Evolutionary conservation across 2,329 filamentous ascomycete genomes (phyloP).

Genomic region (Incumbomyces delicatus): DNA sequence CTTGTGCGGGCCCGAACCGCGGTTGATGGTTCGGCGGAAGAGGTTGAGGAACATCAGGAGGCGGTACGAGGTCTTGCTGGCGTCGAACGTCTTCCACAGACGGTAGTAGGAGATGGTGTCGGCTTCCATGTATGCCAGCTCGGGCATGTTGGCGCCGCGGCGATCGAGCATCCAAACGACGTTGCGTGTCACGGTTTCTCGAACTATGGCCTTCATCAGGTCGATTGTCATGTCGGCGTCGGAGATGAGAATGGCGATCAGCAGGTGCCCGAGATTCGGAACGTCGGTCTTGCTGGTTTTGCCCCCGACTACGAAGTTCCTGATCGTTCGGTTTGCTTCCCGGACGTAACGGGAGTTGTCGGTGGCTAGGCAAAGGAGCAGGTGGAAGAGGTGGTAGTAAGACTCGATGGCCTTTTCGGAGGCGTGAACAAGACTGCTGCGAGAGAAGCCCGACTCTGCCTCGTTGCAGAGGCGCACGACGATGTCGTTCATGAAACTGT

Average conservation of each 20-base stretch:
- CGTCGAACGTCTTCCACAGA: slow-evolving; percentile 38
- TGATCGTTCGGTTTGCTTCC: slow-evolving; percentile 33
- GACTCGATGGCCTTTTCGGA: slow-evolving; percentile 46
- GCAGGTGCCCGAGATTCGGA: slow-evolving; percentile 41
- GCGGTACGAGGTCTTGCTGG: slow-evolving; percentile 39
- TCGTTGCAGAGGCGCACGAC: slow-evolving; percentile 39
- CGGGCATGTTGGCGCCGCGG: slow-evolving; percentile 27
- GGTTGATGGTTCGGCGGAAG: slow-evolving; percentile 38
- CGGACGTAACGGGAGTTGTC: slow-evolving; percentile 28
- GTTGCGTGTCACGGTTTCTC: slow-evolving; percentile 42
- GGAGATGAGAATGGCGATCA: slow-evolving; percentile 40
- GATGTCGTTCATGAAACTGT: slow-evolving; percentile 43
- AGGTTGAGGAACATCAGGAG: slow-evolving; percentile 46
- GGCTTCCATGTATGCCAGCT: slow-evolving; percentile 39
- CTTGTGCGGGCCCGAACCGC: slow-evolving; percentile 12
- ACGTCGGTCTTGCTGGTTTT: slow-evolving; percentile 33
- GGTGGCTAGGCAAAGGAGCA: slow-evolving; percentile 40
- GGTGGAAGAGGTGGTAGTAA: slow-evolving; percentile 44
- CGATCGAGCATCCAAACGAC: slow-evolving; percentile 43
- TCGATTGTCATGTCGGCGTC: slow-evolving; percentile 31
- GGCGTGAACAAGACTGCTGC: slow-evolving; percentile 32
- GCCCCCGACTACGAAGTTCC: slow-evolving; percentile 28
- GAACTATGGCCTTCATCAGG: slow-evolving; percentile 36
- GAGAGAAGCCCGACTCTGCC: slow-evolving; percentile 22
- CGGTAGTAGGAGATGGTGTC: slow-evolving; percentile 35